phyloP scores from a whole-genome alignment of 1,284 basidiomycete genomes.

The Melampsora larici-populina region DNA sequence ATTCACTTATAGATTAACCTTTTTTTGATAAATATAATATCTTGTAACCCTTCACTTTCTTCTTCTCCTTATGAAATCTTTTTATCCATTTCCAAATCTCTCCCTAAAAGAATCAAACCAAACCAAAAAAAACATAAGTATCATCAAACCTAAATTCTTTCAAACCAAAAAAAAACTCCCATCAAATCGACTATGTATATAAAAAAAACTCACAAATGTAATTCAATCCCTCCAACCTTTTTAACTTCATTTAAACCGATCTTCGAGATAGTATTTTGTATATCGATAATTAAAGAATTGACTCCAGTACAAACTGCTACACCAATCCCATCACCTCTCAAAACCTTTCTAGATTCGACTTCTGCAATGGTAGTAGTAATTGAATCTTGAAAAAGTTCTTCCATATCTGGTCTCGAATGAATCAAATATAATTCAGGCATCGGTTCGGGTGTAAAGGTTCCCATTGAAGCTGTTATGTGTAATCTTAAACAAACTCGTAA shows the following conservation, averaged over 20 bases:
- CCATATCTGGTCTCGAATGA: background rate
- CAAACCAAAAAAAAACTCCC: too few relatives aligned
- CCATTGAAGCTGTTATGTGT: constrained; percentile 26
- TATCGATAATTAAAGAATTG: background rate
- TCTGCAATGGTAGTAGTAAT: constrained; percentile 10
- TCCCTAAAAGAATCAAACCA: too few relatives aligned
- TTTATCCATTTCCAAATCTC: too few relatives aligned
- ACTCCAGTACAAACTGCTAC: background rate
- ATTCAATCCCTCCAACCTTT: background rate
- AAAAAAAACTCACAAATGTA: background rate
- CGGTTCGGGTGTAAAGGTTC: constrained; percentile 16
- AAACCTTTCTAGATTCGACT: constrained; percentile 4
- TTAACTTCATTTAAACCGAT: background rate
- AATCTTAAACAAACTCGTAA: constrained; percentile 12
- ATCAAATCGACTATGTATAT: too few relatives aligned
- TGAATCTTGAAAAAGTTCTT: constrained; percentile 11
- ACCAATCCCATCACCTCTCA: background rate
- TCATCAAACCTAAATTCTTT: too few relatives aligned
- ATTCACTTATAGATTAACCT: too few relatives aligned
- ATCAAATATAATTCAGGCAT: constrained; percentile 22
- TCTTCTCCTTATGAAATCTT: too few relatives aligned
- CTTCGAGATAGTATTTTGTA: background rate
- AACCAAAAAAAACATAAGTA: too few relatives aligned
- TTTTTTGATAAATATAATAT: too few relatives aligned
- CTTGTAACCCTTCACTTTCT: too few relatives aligned